These are phyloP conservation scores for Corylus americana DNA, from an alignment of 306 rosid genomes.

Conservation along the genomic window DNA sequence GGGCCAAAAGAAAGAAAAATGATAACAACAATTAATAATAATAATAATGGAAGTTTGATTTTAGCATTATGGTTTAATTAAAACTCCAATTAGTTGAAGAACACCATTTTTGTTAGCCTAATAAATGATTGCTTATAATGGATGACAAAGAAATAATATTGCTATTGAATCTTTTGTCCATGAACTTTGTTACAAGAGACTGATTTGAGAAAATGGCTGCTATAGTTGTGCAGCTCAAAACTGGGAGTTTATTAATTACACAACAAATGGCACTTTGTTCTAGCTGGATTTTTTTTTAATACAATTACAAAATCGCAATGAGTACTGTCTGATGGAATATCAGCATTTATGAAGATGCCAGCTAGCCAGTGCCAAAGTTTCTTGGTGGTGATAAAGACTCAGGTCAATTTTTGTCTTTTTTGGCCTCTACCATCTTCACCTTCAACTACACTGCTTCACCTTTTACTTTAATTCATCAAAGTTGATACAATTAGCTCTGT, in stretches of 20 bases:
- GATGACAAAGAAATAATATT: neutral
- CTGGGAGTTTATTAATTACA: neutral
- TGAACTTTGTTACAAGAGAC: neutral
- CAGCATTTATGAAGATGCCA: neutral
- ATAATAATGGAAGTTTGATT: neutral
- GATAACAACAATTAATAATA: no score
- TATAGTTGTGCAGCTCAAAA: neutral
- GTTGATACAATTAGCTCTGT: neutral
- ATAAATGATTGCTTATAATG: neutral
- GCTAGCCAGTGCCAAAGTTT: neutral
- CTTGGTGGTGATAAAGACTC: neutral
- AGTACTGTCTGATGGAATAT: neutral
- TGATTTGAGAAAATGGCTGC: neutral
- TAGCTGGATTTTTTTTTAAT: neutral
- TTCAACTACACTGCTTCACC: neutral
- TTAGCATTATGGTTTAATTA: neutral
- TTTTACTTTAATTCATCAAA: neutral
- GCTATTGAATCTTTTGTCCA: neutral
- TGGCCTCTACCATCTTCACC: neutral
- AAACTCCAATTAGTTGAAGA: neutral
- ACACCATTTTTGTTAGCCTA: neutral
- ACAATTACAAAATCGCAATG: neutral
- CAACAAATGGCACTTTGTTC: neutral
- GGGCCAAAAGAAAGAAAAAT: neutral
- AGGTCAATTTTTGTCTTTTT: neutral